phyloP scores from a whole-genome alignment of 176 grass and related monocot genomes.

The Oryza rufipogon region DNA sequence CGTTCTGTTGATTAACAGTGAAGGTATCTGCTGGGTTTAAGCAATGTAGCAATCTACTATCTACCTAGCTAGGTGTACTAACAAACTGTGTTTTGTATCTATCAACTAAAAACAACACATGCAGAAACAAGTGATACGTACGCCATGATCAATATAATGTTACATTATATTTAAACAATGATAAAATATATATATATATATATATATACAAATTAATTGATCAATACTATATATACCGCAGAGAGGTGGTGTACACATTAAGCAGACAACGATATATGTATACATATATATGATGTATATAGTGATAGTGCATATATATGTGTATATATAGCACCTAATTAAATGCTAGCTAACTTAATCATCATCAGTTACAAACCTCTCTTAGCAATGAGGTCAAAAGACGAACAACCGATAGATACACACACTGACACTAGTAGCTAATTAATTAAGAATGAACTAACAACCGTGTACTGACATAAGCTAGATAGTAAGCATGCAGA shows the following conservation, averaged over 20 bases:
- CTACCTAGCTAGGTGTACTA: neutral
- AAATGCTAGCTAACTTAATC: neutral
- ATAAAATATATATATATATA: neutral
- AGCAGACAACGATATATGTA: neutral
- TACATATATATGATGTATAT: neutral
- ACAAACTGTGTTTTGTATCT: neutral
- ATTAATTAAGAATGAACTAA: neutral
- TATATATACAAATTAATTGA: neutral
- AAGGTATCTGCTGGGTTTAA: constrained; percentile 1
- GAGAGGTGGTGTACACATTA: neutral
- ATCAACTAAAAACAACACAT: neutral
- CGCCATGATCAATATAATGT: too few species aligned
- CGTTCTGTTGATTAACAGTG: constrained; percentile 21
- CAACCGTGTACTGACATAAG: neutral
- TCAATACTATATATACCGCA: neutral
- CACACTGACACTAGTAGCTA: neutral
- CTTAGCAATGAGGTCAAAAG: neutral
- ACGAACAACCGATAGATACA: neutral
- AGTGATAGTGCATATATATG: neutral
- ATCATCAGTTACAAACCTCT: neutral
- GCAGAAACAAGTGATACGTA: neutral
- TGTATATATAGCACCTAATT: neutral
- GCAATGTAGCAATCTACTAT: neutral
- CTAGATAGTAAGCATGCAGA: neutral
- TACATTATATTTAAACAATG: neutral